Evolutionary conservation across 169 alveolate genomes (phyloP).

Genomic region (Plasmodium ovale): DNA sequence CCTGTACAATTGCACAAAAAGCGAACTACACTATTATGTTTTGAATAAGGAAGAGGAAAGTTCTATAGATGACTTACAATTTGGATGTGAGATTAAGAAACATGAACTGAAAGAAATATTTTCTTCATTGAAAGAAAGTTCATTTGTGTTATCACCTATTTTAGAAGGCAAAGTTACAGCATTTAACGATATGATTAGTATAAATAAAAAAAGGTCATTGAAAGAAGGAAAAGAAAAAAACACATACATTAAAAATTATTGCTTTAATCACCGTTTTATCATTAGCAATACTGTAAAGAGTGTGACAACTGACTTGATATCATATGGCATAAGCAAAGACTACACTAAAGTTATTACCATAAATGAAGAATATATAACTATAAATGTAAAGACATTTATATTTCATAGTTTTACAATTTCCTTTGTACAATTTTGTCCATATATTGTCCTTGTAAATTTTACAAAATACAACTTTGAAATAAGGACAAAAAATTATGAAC

Average conservation of each 20-base stretch:
- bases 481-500: slow-evolving; percentile 11
- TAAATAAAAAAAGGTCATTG: slow-evolving; percentile 1
- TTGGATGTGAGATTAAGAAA: slow-evolving; percentile 22
- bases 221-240: slow-evolving; percentile 12
- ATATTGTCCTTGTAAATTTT: slow-evolving; percentile 33
- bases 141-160: slow-evolving; percentile 9
- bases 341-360: slow-evolving; percentile 18
- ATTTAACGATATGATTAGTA: neutral
- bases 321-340: slow-evolving; percentile 15
- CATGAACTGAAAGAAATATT: slow-evolving; percentile 25
- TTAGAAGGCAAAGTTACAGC: neutral
- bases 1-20: slow-evolving; percentile 30
- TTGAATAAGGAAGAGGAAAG: slow-evolving; percentile 29
- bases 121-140: neutral
- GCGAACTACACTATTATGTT: slow-evolving; percentile 15
- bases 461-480: slow-evolving; percentile 46
- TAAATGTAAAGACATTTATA: slow-evolving; percentile 7
- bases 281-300: neutral
- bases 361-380: slow-evolving; percentile 33
- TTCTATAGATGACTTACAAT: slow-evolving; percentile 6
- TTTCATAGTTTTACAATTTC: slow-evolving; percentile 31
- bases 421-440: slow-evolving; percentile 39
- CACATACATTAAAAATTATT: slow-evolving; percentile 38
- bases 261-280: slow-evolving; percentile 36
- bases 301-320: neutral